A percentile compares a stretch with the other conserved stretches of the same genome.
Evolutionary conservation across 352 stramenopile genomes (phyloP).

Genomic region (Globisporangium acanthophoron): DNA sequence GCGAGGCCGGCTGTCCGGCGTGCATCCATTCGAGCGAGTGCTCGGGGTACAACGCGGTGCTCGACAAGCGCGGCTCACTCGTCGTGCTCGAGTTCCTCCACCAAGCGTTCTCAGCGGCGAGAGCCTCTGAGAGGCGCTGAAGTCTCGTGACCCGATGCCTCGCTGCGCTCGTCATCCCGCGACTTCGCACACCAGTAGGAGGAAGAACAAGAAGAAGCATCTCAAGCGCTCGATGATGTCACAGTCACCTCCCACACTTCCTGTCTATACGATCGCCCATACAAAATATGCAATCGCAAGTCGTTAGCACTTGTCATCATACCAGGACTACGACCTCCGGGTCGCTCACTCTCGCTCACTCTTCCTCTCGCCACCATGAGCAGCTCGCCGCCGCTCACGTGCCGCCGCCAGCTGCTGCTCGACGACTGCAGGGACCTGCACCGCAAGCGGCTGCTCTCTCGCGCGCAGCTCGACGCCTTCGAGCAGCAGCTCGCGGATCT

Average conservation of each 20-base stretch:
- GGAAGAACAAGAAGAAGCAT: too few species aligned
- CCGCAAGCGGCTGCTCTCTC: constrained; percentile 22
- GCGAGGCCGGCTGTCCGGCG: constrained; percentile 71
- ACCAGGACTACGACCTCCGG: too few species aligned
- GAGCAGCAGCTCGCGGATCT: constrained; percentile 12
- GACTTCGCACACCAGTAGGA: background rate
- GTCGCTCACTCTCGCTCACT: background rate
- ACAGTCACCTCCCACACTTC: background rate
- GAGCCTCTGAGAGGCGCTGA: background rate
- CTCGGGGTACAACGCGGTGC: constrained; percentile 86
- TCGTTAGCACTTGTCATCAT: too few species aligned
- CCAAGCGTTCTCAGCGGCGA: background rate
- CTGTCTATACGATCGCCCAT: too few species aligned
- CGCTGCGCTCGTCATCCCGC: background rate
- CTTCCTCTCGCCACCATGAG: background rate
- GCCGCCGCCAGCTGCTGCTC: constrained; percentile 16
- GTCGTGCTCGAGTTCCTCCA: constrained; percentile 61
- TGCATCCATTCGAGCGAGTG: constrained; percentile 87
- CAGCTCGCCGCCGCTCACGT: background rate
- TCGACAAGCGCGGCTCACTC: constrained; percentile 79
- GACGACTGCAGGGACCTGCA: constrained; percentile 33
- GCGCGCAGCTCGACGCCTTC: constrained; percentile 25
- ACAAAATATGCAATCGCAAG: too few species aligned
- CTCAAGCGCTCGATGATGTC: background rate
- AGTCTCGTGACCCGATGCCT: background rate